Evolutionary conservation across 2,329 filamentous ascomycete genomes (phyloP), one percentile per base, ranked within the genome.

Genomic region (Leptographium procerum): DNA sequence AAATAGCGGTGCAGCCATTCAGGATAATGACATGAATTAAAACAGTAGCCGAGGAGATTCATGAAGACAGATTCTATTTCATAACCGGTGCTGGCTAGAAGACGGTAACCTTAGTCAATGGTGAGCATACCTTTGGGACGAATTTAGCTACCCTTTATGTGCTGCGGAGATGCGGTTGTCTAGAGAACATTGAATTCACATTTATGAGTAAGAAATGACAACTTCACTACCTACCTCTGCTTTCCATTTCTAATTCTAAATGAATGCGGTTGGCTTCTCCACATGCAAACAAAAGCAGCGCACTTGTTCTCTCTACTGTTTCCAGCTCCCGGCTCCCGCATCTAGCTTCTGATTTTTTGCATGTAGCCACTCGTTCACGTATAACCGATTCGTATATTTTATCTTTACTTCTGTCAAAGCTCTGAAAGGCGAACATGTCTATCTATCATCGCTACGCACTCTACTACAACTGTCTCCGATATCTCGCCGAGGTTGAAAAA

Each of bases 361-460:
- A 43, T 43, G 40, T 43, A n/a, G 40, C 14, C 16, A 14, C 26
- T 52, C 31, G 29, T 34, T 24, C 28, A 29, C 28, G 13, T 31
- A 14, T 24, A 24, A 31, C 13, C 14, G 33, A 14, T 36, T 22
- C 52, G 24, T 50, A 13, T 50, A 14, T n/a, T 43, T 22, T n/a
- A 43, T 19, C 6, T 8, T 43, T 7, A n/a, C n/a, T n/a, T n/a
- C n/a, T n/a, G n/a, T n/a, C 40, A 43, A 22, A 16, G 16, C 19
- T 50, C 7, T 19, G 24, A 29, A 29, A 16, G 9, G 47, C 14
- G 33, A 33, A 16, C 14, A 61, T 61, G 60, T 61, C 61, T 14
- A 54, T 60, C n/a, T 36, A 58, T 29, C 61, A 56, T 14, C 60
- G 60, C 16, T 60, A 61, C 16, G 58, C 58, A 19, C 2, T 60